Base-by-base conservation (phyloP, 2,329 filamentous ascomycete species). In the Diaporthe ampelina region DNA sequence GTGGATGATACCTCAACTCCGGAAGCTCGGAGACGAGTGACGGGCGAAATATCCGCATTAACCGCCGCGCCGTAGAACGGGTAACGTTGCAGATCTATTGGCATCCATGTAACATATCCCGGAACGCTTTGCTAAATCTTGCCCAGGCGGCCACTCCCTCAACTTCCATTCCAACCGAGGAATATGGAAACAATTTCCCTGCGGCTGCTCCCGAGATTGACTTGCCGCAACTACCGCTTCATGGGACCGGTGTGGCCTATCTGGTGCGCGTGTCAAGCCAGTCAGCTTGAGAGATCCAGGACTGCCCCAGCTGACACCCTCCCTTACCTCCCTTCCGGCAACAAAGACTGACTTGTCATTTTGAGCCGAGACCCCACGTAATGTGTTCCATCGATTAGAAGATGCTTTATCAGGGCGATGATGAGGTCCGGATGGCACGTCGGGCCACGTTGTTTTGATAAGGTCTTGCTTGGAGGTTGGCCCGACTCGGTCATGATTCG, bases 151-250 rank as follows among this genome's bases (percentile, higher is more conserved):
- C 63, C 45, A 67, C 63, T 35, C 37, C 32, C 24, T 26, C 45
- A 15, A 21, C 32, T 37, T n/a, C 21, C 24, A 52, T n/a, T 26
- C 63, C 48, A 68, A 17, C 63, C 63, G 21, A 68, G 29, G 13
- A 21, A 10, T 17, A 68, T 54, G 32, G 45, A 40, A 54, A 8
- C 3, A 21, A 40, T 26, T 68, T 68, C 26, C 63, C 63, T 54
- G 15, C 63, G 63, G 63, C 63, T 68, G 63, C 63, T 68, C 63
- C 63, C 63, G 63, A 68, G 37, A 68, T 54, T 68, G 29, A 68
- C 15, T 54, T 40, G 63, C n/a, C n/a, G 32, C 48, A 40, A 68
- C 45, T 68, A 54, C 63, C 63, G 63, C 17, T 52, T 32, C 4
- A 24, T 67, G 45, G 63, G 45, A 67, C 63, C 63, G 63, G 29